Evolutionary conservation across 2,329 filamentous ascomycete species (phyloP).

Genomic region (Venturia aucupariae): DNA sequence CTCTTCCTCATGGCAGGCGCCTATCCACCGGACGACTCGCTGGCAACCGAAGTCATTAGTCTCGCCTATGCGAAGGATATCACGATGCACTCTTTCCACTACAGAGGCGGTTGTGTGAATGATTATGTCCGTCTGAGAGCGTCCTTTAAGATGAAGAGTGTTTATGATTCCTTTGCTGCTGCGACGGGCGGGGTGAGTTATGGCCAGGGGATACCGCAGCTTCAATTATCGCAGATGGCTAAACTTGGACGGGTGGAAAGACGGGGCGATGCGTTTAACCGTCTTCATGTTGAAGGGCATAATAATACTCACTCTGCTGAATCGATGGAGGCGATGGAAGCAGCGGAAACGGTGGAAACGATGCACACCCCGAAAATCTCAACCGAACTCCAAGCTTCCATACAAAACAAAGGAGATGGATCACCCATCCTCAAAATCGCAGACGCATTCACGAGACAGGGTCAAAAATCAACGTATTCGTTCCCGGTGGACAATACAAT

Average conservation of each 20-base stretch:
- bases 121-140: neutral
- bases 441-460: neutral
- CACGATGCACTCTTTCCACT: neutral
- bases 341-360: too few relatives aligned
- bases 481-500: constrained; percentile 5
- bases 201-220: neutral
- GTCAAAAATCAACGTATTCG: neutral
- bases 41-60: neutral
- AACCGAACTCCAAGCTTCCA: neutral
- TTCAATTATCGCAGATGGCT: neutral
- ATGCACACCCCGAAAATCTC: too few relatives aligned
- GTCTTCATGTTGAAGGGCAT: neutral
- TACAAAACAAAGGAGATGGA: neutral
- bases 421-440: neutral
- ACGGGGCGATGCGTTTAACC: neutral
- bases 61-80: constrained; percentile 1
- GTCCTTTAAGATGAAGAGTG: neutral
- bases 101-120: neutral
- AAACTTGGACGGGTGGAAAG: neutral
- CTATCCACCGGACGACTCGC: neutral
- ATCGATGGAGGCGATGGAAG: neutral
- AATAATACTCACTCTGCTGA: neutral
- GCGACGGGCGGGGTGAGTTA: neutral
- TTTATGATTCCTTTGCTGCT: neutral
- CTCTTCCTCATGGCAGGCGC: constrained; percentile 1